phyloP scores from a whole-genome alignment of 805 yeast species.

The Teunomyces stri region DNA sequence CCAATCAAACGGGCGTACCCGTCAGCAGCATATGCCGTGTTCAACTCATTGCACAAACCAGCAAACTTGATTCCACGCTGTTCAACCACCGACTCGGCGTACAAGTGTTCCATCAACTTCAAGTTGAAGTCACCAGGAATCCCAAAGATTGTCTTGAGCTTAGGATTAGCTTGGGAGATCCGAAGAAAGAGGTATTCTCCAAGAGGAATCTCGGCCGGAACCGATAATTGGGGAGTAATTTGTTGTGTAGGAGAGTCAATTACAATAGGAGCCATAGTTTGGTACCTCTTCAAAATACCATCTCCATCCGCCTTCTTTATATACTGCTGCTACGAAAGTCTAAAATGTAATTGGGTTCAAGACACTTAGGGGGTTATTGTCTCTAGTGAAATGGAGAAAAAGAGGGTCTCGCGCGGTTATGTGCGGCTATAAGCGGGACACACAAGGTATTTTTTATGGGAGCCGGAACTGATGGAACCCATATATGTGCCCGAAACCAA shows the following conservation, averaged over 20 bases:
- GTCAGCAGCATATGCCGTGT: slow-evolving; percentile 87
- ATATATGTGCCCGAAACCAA: too few relatives aligned
- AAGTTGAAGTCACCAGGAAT: slow-evolving; percentile 80
- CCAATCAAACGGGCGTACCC: slow-evolving; percentile 78
- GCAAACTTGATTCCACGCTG: slow-evolving; percentile 56
- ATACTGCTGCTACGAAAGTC: background rate
- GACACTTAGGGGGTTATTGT: too few relatives aligned
- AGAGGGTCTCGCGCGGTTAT: background rate
- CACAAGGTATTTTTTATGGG: too few relatives aligned
- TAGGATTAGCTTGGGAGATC: slow-evolving; percentile 51
- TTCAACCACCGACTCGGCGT: slow-evolving; percentile 39
- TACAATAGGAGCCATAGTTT: background rate
- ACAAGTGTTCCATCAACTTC: slow-evolving; percentile 64
- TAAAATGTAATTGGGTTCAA: background rate
- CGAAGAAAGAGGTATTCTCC: slow-evolving; percentile 67
- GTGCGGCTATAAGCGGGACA: background rate
- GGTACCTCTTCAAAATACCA: too few relatives aligned
- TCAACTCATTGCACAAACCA: slow-evolving; percentile 86
- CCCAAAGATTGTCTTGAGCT: slow-evolving; percentile 57
- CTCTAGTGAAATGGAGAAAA: too few relatives aligned
- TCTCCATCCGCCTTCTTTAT: background rate
- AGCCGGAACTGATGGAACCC: too few relatives aligned
- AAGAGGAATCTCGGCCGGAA: slow-evolving; percentile 39
- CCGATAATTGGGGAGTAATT: background rate
- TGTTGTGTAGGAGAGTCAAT: background rate